phyloP scores from a whole-genome alignment of 441 rosid species.

The Lepidium campestre region DNA sequence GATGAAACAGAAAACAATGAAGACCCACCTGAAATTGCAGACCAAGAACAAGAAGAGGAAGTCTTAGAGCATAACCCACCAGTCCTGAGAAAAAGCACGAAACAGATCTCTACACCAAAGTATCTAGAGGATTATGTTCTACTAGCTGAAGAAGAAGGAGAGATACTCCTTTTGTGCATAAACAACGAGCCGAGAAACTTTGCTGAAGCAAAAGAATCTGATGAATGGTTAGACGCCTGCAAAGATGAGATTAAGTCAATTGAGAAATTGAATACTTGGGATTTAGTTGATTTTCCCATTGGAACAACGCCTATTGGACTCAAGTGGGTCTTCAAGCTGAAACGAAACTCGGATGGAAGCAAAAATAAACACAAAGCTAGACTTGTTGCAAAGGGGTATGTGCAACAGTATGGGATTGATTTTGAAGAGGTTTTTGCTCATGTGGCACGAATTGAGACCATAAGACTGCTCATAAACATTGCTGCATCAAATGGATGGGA shows the following conservation, averaged over 20 bases:
- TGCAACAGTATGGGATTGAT: too few species aligned
- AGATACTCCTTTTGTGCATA: neutral
- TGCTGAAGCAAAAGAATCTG: neutral
- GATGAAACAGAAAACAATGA: neutral
- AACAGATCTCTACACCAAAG: neutral
- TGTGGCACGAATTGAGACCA: too few species aligned
- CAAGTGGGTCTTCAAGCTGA: neutral
- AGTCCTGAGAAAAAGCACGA: neutral
- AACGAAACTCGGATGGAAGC: neutral
- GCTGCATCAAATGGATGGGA: too few species aligned
- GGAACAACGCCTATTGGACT: neutral
- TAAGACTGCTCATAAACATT: too few species aligned
- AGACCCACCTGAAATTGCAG: neutral
- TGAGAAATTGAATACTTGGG: neutral
- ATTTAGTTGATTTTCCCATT: neutral
- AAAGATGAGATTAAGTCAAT: neutral
- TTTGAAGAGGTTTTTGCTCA: too few species aligned
- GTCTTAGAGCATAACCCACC: neutral
- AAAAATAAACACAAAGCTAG: neutral
- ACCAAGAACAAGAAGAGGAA: neutral
- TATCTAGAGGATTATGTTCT: neutral
- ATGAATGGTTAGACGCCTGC: neutral
- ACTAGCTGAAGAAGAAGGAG: neutral
- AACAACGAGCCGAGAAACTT: neutral
- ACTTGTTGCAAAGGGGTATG: too few species aligned